These are phyloP conservation scores for Globisporangium camurandrum DNA, from an alignment of 352 stramenopile genomes.

Conservation along the genomic window DNA sequence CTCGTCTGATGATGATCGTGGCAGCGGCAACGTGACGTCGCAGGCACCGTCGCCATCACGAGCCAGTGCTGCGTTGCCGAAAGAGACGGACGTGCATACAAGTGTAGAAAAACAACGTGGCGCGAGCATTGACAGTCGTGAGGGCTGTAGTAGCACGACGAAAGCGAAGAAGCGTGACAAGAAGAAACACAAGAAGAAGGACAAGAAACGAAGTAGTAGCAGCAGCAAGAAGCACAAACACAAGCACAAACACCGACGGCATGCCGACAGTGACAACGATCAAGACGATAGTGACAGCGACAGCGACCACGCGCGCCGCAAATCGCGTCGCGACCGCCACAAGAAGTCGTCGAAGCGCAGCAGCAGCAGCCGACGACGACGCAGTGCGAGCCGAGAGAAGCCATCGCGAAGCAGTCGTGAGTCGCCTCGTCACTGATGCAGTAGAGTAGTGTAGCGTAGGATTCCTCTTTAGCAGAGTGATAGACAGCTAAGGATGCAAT, in stretches of 20 bases:
- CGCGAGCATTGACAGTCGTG: background rate
- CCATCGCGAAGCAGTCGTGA: conserved; percentile 8
- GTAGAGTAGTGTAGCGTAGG: background rate
- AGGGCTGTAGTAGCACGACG: too few species aligned
- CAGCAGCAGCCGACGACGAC: conserved; percentile 10
- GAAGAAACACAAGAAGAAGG: conserved; percentile 18
- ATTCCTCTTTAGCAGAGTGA: too few species aligned
- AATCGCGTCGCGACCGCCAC: too few species aligned
- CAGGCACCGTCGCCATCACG: too few species aligned
- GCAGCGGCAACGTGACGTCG: too few species aligned
- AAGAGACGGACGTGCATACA: too few species aligned
- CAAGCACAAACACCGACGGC: conserved; percentile 31
- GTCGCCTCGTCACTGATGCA: conserved; percentile 3
- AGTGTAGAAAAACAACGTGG: background rate
- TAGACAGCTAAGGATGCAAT: too few species aligned
- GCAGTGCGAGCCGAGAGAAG: conserved; percentile 10
- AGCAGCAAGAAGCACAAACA: conserved; percentile 21
- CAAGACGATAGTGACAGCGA: conserved; percentile 9
- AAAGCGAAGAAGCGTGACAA: conserved; percentile 8
- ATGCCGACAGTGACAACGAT: conserved; percentile 14
- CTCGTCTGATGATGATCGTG: background rate
- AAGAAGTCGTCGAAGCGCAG: conserved; percentile 13
- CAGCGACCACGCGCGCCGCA: conserved; percentile 18
- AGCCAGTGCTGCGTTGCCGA: too few species aligned
- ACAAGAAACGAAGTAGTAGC: too few species aligned